Evolutionary conservation across 176 grass and related monocot species (phyloP), one percentile per base, ranked within the genome.

Genomic region (Aegilops umbellulata): DNA sequence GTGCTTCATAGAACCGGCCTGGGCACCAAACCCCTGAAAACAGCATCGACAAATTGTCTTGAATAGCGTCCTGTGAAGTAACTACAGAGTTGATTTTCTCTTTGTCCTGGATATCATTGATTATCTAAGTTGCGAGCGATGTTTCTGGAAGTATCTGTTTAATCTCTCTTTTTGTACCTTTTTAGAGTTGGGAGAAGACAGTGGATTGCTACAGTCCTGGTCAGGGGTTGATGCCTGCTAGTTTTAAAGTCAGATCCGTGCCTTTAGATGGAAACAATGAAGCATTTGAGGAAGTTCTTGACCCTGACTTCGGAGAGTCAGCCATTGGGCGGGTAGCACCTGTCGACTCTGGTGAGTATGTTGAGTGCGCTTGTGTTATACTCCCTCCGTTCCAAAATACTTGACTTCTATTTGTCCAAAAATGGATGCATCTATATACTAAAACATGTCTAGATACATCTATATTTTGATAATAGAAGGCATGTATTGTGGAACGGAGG

Each of bases 241-340:
- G 97, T 89, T 99, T 99, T 62, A 99, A 96, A 93, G 94, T 96
- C 69, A 89, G 92, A 94, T 89, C 97, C 24, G 86, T 99, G 79
- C 92, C 97, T 69, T 87, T 99, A 84, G 94, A 96, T 87, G 94
- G 97, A 94, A 99, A 85, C 72, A 96, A 92, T 69, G 94, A 96
- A 92, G 84, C 92, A 68, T 92, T 96, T 91, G 94, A 99, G 88
- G 97, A 99, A 82, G 89, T 99, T 80, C 91, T 99, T 82, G 94
- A 96, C 65, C 96, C 97, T 69, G 97, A 99, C 78, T 99, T 96
- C 74, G 97, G 94, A 78, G 97, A 96, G 66, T 94, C 97, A 46
- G 97, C 97, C 76, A 96, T 99, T 85, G 97, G 97, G 76, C 92
- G 92, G 89, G 94, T 99, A 53, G 97, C 97, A 26, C 94, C 97